A percentile compares a stretch with the other conserved stretches of the same genome.
phyloP scores from a whole-genome alignment of 2,329 filamentous ascomycete species.

The Rachicladosporium sp. region DNA sequence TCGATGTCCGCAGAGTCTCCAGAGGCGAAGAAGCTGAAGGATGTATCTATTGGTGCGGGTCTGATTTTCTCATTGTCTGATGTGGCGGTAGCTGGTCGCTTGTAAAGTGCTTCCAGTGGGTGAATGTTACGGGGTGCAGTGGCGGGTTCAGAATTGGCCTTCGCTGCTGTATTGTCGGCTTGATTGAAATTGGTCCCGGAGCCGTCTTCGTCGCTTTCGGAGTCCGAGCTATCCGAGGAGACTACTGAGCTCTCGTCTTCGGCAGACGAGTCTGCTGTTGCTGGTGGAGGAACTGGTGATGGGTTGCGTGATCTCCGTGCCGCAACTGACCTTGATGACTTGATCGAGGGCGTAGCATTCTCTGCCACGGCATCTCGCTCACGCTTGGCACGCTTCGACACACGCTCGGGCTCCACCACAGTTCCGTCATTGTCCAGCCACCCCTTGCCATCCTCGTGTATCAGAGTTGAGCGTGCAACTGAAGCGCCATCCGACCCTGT shows the following conservation, averaged over 20 bases:
- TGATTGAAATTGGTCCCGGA: no score
- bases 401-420: conserved; percentile 49
- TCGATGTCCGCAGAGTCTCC: conserved; percentile 42
- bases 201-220: conserved; percentile 5
- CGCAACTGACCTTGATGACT: no score
- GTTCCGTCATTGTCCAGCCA: conserved; percentile 75
- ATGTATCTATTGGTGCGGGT: conserved; percentile 51
- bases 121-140: conserved; percentile 42
- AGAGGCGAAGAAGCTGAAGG: conserved; percentile 83
- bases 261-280: neutral
- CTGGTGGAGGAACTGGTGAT: no score
- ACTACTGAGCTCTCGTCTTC: no score
- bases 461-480: conserved; percentile 27
- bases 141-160: neutral
- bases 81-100: conserved; percentile 41
- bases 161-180: no score
- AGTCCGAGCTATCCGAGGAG: conserved; percentile 1
- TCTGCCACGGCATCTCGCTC: conserved; percentile 3
- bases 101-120: conserved; percentile 86
- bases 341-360: no score
- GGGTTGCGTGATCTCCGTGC: no score
- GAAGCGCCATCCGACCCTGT: neutral
- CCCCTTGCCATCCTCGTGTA: conserved; percentile 72
- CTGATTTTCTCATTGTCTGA: conserved; percentile 23
- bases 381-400: conserved; percentile 21